These are phyloP conservation scores for Chlorella sp. DNA, from an alignment of 139 green algal genomes.

Conservation along the genomic window DNA sequence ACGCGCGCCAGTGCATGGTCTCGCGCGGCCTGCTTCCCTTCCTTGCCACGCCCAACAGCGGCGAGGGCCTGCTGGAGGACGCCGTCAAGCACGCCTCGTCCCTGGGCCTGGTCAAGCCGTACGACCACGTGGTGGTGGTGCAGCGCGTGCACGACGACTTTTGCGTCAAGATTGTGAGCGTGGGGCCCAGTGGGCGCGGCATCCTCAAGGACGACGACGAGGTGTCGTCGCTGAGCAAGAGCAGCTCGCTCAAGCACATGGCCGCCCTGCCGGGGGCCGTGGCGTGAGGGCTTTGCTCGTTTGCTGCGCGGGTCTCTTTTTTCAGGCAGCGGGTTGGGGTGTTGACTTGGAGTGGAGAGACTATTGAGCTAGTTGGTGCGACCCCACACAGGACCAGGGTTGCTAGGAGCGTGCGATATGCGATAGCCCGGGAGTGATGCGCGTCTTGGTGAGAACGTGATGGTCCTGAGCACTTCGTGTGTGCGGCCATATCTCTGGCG, in stretches of 20 bases:
- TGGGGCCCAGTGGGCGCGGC: neutral
- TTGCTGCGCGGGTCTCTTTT: too few relatives aligned
- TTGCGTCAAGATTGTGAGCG: constrained; percentile 32
- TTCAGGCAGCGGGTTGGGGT: too few relatives aligned
- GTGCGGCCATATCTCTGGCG: too few relatives aligned
- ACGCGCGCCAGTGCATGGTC: constrained; percentile 73
- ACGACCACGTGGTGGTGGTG: constrained; percentile 63
- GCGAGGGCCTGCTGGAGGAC: constrained; percentile 18
- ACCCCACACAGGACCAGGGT: too few relatives aligned
- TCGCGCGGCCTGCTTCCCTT: constrained; percentile 74
- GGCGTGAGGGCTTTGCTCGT: neutral
- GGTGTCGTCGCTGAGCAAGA: neutral
- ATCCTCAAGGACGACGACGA: constrained; percentile 5
- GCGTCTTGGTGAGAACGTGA: too few relatives aligned
- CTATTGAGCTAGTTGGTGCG: too few relatives aligned
- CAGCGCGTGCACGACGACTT: constrained; percentile 49
- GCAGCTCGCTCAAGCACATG: constrained; percentile 6
- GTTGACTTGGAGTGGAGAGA: too few relatives aligned
- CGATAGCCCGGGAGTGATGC: too few relatives aligned
- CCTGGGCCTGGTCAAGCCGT: constrained; percentile 53
- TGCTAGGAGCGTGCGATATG: too few relatives aligned
- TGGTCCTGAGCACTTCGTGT: too few relatives aligned
- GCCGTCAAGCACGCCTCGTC: neutral
- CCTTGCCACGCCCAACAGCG: constrained; percentile 66
- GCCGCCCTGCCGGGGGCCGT: neutral